Conservation (phyloP, 2,329 filamentous ascomycete species). For the Aspergillus udagawae region DNA sequence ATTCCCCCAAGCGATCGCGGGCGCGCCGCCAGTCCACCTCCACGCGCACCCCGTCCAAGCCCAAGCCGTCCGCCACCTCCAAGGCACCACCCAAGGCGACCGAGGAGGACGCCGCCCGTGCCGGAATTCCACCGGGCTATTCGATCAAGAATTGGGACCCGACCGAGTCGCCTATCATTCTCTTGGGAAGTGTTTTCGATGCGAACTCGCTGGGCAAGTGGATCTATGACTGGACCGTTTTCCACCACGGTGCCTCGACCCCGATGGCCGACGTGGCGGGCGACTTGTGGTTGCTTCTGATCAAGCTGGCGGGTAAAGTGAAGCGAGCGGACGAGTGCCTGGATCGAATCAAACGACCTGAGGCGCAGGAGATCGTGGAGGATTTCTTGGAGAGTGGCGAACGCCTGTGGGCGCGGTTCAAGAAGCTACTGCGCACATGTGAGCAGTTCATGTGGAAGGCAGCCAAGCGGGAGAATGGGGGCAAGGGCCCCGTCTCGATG, state of each 20-base stretch:
- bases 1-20: constrained; percentile 46
- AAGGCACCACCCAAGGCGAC: constrained; percentile 51
- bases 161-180: constrained; percentile 84
- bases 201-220: constrained; percentile 97
- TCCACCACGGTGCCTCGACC: constrained; percentile 73
- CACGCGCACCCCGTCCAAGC: constrained; percentile 42
- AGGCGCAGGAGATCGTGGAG: constrained; percentile 75
- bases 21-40: constrained; percentile 54
- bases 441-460: constrained; percentile 94
- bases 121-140: constrained; percentile 80
- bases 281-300: constrained; percentile 90
- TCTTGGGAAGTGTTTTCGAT: constrained; percentile 93
- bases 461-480: constrained; percentile 62
- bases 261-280: constrained; percentile 88
- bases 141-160: constrained; percentile 99
- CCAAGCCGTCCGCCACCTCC: constrained; percentile 34
- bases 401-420: constrained; percentile 78
- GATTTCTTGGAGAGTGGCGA: constrained; percentile 90
- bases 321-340: constrained; percentile 82
- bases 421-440: constrained; percentile 81
- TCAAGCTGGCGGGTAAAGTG: constrained; percentile 89
- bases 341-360: constrained; percentile 64
- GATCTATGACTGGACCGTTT: constrained; percentile 99
- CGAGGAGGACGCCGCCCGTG: constrained; percentile 60
- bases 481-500: constrained; percentile 66